Evolutionary conservation across 177 flowering plant genomes (phyloP), one percentile per base, ranked within the genome.

Genomic region (Vitis hybrid): DNA sequence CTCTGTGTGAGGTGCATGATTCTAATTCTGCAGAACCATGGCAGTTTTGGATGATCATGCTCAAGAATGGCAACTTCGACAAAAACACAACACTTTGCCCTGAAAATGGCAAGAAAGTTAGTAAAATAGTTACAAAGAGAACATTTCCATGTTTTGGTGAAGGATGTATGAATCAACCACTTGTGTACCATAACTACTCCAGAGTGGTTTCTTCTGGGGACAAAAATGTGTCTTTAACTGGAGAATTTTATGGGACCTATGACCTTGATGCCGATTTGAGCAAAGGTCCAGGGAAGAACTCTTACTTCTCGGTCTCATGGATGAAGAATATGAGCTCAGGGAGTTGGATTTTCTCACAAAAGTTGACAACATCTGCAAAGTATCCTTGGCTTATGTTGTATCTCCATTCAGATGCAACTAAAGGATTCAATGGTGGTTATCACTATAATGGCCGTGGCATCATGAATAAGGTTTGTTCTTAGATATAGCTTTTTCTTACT

Each of bases 101-200:
- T 51, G 82, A 80, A 65, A 82, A 84, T 71, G 87, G 87, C 22
- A 80, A 75, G 62, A 78, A 67, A 60, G 77, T 78, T 1, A 60
- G 64, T 45, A 80, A 74, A 55, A 75, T 82, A 19, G 39, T 75
- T 33, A 79, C 78, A 11, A 78, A 49, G 48, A 77, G 82, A 59
- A 81, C 75, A 2, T 84, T 84, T 56, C 87, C 87, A 18, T 84
- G 87, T 51, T 84, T 80, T 62, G 85, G 87, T 9, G 62, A 75
- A 62, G 85, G 87, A 14, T 84, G 87, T 64, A 84, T 84, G 87
- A 84, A 84, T 72, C 87, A 84, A 31, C 87, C 87, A 39, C 77
- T 76, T 26, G 53, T 82, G 11, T 75, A 82, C 66, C 85, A 82
- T 45, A 70, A 78, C 15, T 63, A n/a, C 56, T 71, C 86, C 2